phyloP scores from a whole-genome alignment of 2,329 filamentous ascomycete species.

The Tolypocladium amazonense region DNA sequence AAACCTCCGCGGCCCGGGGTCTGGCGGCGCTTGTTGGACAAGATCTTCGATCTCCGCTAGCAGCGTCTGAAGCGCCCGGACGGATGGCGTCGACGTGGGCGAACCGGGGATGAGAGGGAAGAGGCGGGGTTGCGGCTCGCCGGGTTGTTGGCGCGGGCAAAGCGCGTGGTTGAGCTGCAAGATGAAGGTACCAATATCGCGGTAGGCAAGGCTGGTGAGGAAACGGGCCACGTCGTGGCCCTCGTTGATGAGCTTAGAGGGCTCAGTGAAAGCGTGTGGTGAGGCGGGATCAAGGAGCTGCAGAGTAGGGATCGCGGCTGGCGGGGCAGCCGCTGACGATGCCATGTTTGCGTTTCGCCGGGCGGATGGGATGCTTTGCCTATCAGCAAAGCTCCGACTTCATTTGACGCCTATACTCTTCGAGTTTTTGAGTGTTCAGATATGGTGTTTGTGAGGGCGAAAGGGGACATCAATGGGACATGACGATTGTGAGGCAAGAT shows the following conservation, averaged over 20 bases:
- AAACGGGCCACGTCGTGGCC: conserved; percentile 73
- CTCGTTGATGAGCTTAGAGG: conserved; percentile 75
- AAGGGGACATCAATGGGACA: neutral
- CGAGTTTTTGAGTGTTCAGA: neutral
- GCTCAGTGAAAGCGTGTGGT: conserved; percentile 49
- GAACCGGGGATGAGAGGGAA: conserved; percentile 30
- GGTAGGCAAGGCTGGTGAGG: conserved; percentile 70
- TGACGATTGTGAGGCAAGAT: neutral
- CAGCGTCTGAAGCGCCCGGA: conserved; percentile 55
- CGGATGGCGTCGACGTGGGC: conserved; percentile 34
- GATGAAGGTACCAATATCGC: conserved; percentile 77
- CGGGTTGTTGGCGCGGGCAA: conserved; percentile 54
- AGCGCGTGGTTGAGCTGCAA: conserved; percentile 84
- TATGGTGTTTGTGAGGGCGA: neutral
- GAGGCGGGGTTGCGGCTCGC: conserved; percentile 21
- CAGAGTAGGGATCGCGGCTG: conserved; percentile 18
- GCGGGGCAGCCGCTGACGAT: neutral
- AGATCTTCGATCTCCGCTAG: conserved; percentile 54
- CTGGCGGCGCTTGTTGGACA: conserved; percentile 71
- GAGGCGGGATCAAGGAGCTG: conserved; percentile 36
- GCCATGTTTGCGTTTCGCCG: neutral
- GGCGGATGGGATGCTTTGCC: neutral
- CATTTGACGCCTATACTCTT: neutral
- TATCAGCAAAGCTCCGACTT: neutral
- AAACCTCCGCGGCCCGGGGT: conserved; percentile 77